Conservation (phyloP, 2,329 filamentous ascomycete genomes). For the Claviceps citrina region DNA sequence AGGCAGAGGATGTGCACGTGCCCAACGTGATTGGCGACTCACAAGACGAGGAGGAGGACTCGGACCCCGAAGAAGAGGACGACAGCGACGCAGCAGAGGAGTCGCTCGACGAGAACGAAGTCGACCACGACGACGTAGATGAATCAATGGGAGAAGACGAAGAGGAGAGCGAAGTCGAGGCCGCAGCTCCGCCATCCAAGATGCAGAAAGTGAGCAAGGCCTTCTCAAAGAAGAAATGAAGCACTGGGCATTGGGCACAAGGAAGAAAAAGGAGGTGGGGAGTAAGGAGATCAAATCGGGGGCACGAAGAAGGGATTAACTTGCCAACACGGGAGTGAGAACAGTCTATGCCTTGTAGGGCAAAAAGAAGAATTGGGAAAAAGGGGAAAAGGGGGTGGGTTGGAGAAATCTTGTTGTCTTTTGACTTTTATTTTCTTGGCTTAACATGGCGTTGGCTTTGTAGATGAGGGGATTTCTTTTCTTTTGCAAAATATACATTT, state of each 20-base stretch:
- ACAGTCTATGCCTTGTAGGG: background rate
- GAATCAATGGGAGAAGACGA: slow-evolving; percentile 42
- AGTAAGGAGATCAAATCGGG: background rate
- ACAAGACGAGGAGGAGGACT: slow-evolving; percentile 39
- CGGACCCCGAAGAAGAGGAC: slow-evolving; percentile 25
- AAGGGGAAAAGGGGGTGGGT: too few relatives aligned
- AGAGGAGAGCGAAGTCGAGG: slow-evolving; percentile 34
- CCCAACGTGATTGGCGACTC: slow-evolving; percentile 43
- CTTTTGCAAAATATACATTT: slow-evolving; percentile 1
- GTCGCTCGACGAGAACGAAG: slow-evolving; percentile 42
- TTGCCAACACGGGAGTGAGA: background rate
- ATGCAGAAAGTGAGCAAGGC: slow-evolving; percentile 24
- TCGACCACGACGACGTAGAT: slow-evolving; percentile 41
- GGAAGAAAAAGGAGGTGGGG: too few relatives aligned
- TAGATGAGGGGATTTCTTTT: slow-evolving; percentile 1
- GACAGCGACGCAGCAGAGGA: slow-evolving; percentile 33
- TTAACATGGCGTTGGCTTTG: slow-evolving; percentile 6
- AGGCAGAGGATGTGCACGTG: slow-evolving; percentile 42
- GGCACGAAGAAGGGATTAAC: background rate
- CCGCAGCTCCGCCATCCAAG: slow-evolving; percentile 31
- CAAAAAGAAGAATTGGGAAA: background rate
- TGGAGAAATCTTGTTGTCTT: background rate
- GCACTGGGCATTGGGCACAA: background rate
- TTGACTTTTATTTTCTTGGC: background rate
- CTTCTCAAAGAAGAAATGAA: slow-evolving; percentile 22